phyloP scores from a whole-genome alignment of 805 yeast genomes.

The Clavispora phyllophila region DNA sequence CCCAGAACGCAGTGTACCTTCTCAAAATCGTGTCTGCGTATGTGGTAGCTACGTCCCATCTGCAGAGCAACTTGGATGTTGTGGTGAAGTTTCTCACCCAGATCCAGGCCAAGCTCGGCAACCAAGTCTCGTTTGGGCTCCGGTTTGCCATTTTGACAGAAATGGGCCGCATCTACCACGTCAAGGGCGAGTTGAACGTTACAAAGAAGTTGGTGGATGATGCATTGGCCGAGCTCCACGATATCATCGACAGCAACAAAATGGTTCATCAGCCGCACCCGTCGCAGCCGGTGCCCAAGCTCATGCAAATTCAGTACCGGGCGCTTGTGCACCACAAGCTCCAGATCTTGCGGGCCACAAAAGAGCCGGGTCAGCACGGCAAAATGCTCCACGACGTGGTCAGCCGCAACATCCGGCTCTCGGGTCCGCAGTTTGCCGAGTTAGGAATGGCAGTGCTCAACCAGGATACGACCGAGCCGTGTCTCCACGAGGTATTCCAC shows the following conservation, averaged over 20 bases:
- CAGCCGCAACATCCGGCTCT: slow-evolving; percentile 13
- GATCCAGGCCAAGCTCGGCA: slow-evolving; percentile 18
- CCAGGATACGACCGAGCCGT: slow-evolving; percentile 4
- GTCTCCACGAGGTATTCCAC: slow-evolving; percentile 14
- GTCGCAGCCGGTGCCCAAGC: slow-evolving; percentile 16
- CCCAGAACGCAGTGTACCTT: slow-evolving; percentile 16
- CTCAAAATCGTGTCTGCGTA: slow-evolving; percentile 24
- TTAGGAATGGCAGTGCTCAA: slow-evolving; percentile 4
- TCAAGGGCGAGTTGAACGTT: slow-evolving; percentile 17
- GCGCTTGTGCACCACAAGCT: slow-evolving; percentile 15
- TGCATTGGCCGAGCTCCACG: slow-evolving; percentile 22
- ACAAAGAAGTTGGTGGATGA: slow-evolving; percentile 20
- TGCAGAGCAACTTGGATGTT: slow-evolving; percentile 18
- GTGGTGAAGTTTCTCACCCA: slow-evolving; percentile 27
- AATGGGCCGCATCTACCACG: slow-evolving; percentile 26
- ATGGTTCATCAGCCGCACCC: background rate
- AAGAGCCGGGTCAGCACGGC: background rate
- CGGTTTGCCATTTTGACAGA: slow-evolving; percentile 22
- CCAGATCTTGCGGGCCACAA: slow-evolving; percentile 3
- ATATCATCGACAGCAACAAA: slow-evolving; percentile 10
- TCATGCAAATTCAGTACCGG: slow-evolving; percentile 16
- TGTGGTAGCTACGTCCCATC: slow-evolving; percentile 14
- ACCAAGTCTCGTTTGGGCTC: slow-evolving; percentile 18
- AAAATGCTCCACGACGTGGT: background rate
- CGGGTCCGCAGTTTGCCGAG: slow-evolving; percentile 17